Percentiles rank a stretch among this genome's conserved stretches.
Evolutionary conservation across 345 rosid species (phyloP).

Genomic region (Euphorbia peplus): DNA sequence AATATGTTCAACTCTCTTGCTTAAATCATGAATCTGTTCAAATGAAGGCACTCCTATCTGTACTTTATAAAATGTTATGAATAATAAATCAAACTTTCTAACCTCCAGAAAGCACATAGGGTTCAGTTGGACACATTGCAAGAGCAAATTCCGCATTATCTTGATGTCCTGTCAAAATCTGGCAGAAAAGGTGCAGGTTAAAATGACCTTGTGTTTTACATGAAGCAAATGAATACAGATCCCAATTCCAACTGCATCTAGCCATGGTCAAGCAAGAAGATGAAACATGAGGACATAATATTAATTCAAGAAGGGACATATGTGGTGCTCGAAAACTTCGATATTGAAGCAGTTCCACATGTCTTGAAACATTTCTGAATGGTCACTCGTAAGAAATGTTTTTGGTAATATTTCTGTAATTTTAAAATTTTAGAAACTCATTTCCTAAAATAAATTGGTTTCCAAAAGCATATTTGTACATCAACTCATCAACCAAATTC

Average conservation of each 20-base stretch:
- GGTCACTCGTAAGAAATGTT: too few relatives aligned
- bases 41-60: neutral
- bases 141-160: constrained; percentile 99
- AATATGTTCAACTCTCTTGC: neutral
- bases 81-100: neutral
- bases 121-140: constrained; percentile 97
- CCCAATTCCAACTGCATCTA: neutral
- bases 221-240: neutral
- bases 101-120: constrained; percentile 99
- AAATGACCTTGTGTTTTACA: neutral
- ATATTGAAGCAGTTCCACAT: too few relatives aligned
- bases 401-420: too few relatives aligned
- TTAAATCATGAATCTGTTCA: neutral
- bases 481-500: too few relatives aligned
- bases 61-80: too few relatives aligned
- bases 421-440: too few relatives aligned
- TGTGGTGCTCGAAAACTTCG: too few relatives aligned
- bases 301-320: too few relatives aligned
- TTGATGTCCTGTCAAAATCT: constrained; percentile 97
- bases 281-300: neutral
- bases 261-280: neutral
- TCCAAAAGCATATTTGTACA: too few relatives aligned
- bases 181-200: constrained; percentile 26
- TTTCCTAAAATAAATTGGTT: too few relatives aligned
- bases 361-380: too few relatives aligned